Evolutionary conservation across 2,329 filamentous ascomycete species (phyloP).

Genomic region (Bretziella fagacearum): DNA sequence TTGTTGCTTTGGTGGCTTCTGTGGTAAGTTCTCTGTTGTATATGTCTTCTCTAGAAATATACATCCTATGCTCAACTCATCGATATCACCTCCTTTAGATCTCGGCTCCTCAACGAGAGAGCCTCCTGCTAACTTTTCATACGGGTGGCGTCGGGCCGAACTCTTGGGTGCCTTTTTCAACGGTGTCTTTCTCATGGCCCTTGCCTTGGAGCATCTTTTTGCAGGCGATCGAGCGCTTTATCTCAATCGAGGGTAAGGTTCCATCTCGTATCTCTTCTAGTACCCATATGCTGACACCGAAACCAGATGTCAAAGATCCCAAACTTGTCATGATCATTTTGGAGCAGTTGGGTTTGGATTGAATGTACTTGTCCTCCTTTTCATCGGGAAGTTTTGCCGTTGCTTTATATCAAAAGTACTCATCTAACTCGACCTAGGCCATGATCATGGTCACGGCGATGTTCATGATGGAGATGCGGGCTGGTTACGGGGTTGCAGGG

Average conservation of each 20-base stretch:
- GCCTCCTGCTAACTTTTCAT: slow-evolving; percentile 44
- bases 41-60: background rate
- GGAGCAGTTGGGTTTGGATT: slow-evolving; percentile 49
- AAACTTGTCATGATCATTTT: slow-evolving; percentile 50
- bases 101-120: slow-evolving; percentile 32
- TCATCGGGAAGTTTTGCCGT: slow-evolving; percentile 34
- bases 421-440: slow-evolving; percentile 6
- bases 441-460: slow-evolving; percentile 18
- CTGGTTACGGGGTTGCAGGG: too few relatives aligned
- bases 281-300: slow-evolving; percentile 10
- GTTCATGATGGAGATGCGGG: too few relatives aligned
- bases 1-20: slow-evolving; percentile 47
- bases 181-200: slow-evolving; percentile 53
- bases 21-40: slow-evolving; percentile 32
- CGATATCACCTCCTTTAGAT: slow-evolving; percentile 25
- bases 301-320: slow-evolving; percentile 46
- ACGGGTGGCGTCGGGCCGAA: slow-evolving; percentile 62
- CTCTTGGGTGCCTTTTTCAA: slow-evolving; percentile 68
- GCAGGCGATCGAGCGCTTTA: slow-evolving; percentile 56
- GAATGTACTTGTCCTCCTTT: slow-evolving; percentile 48
- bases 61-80: background rate
- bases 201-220: slow-evolving; percentile 57
- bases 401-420: background rate
- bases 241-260: slow-evolving; percentile 34
- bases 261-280: background rate